phyloP scores from a whole-genome alignment of 2,329 filamentous ascomycete genomes.

The Penicillium sp. region DNA sequence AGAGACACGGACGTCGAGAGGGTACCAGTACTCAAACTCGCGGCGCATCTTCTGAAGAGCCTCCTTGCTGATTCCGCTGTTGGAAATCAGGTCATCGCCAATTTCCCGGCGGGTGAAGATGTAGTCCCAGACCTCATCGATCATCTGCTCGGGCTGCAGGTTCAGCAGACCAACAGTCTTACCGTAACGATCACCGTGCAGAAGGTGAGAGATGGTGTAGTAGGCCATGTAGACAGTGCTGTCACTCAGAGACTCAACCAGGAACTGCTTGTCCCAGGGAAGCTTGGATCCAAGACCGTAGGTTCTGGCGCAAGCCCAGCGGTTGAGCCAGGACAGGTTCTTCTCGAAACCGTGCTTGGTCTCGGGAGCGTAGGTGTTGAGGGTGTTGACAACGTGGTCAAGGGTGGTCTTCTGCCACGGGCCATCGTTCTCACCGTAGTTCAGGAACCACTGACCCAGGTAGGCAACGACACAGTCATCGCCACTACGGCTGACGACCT shows the following conservation, averaged over 20 bases:
- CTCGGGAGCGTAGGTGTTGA: slow-evolving; percentile 79
- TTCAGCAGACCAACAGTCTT: slow-evolving; percentile 67
- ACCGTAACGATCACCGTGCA: slow-evolving; percentile 87
- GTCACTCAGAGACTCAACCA: slow-evolving; percentile 91
- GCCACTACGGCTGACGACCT: slow-evolving; percentile 83
- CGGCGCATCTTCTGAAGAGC: slow-evolving; percentile 78
- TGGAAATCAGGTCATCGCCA: slow-evolving; percentile 62
- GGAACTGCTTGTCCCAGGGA: slow-evolving; percentile 86
- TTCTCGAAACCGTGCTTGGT: slow-evolving; percentile 79
- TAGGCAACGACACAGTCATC: slow-evolving; percentile 92
- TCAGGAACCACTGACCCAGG: slow-evolving; percentile 96
- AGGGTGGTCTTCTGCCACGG: slow-evolving; percentile 78
- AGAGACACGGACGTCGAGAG: slow-evolving; percentile 80
- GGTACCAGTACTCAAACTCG: slow-evolving; percentile 97
- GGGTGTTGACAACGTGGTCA: slow-evolving; percentile 67
- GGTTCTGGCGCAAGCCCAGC: slow-evolving; percentile 91
- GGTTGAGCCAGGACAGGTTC: slow-evolving; percentile 87
- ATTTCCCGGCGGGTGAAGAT: slow-evolving; percentile 77
- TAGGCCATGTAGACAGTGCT: slow-evolving; percentile 80
- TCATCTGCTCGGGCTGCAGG: slow-evolving; percentile 82
- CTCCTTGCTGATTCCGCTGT: slow-evolving; percentile 71
- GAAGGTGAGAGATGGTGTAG: slow-evolving; percentile 61
- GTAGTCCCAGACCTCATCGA: slow-evolving; percentile 94
- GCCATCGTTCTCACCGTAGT: slow-evolving; percentile 82
- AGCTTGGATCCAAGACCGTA: slow-evolving; percentile 93